Evolutionary conservation across 352 stramenopile species (phyloP), one percentile per base, ranked within the genome.

Genomic region (Phytophthora boehmeriae): DNA sequence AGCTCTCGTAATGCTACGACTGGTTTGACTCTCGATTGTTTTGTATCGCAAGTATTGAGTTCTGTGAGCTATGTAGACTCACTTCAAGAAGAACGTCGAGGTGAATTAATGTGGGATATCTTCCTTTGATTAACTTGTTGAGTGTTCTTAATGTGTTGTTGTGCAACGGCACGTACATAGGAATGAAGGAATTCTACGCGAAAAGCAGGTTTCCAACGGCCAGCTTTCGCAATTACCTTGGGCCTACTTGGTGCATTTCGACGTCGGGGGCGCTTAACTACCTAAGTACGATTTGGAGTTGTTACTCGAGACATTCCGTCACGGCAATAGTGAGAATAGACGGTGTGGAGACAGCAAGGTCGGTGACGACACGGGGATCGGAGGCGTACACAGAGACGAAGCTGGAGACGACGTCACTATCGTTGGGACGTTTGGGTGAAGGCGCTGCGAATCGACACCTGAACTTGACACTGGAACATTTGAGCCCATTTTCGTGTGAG

Each of bases 401-500:
- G 64, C 59, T 73, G 63, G 46, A 19, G 66, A 75, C 43, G 66
- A 73, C 34, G 61, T 60, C 34, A 67, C 38, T 50, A 70, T 67
- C 19, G 64, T 17, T 48, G 65, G 55, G 1, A 71, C 71, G 47
- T 57, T 64, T 13, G 67, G 17, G 43, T 51, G 43, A 16, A 47
- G 53, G 32, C 44, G 68, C 23, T 68, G 59, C 1, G 51, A 64
- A 28, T 64, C 68, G 10, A 38, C 39, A 53, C 34, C 23, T 8
- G 42, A 42, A 53, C 25, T 32, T 11, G 42, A 46, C 5, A 32
- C 35, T 22, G 59, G 63, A 27, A 11, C 45, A 42, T 39, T 65
- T 1, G 63, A 59, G 20, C 80, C 72, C 62, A 80, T 71, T 50
- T 93, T 93, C 43, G 84, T 93, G 69, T 95, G 88, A 9, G 84